Base-by-base conservation (phyloP, 352 stramenopile genomes). In the Pythium dissimile region DNA sequence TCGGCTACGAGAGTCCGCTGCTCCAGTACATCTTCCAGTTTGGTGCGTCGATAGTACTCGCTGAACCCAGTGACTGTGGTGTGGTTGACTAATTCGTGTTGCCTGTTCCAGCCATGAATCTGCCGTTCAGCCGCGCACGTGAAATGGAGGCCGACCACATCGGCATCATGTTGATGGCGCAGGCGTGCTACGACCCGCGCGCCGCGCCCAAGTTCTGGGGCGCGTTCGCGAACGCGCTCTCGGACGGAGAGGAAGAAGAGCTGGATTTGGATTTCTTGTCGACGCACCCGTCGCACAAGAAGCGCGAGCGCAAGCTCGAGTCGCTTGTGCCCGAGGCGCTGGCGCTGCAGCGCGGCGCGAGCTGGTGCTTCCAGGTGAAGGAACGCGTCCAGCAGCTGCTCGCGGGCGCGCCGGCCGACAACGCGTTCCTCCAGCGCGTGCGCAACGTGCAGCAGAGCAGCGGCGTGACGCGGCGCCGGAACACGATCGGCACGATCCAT, bases 81-180 rank as follows among this genome's bases (percentile, higher is more conserved):
- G 30, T 45, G 13, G 4, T 54, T 24, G 39, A 2, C 20, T 48
- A 30, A 48, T 18, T 28, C 18, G 2, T 31, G 20, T 16, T 12
- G 8, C 3, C 3, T 23, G 11, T 21, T 18, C 13, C 42, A 85
- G 75, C 72, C 16, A 72, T 78, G 51, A 77, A 89, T 46, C 59
- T 89, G 42, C 78, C 78, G 21, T 86, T 86, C 58, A 86, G 75
- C 32, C 75, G 78, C 10, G 72, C 69, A 39, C 78, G 84, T 34
- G 78, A 89, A 52, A 67, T 71, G 26, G 78, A 89, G 49, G 78
- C 78, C 30, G 78, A 89, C 54, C 78, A 89, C 68, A 86, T 89
- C 44, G 78, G 78, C n/a, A 72, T 89, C 50, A 89, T 89, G 78
- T 65, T 89, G 46, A 80, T 89, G 60, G 75, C 78, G 8, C 82